A percentile compares a stretch with the other conserved stretches of the same genome.
These are phyloP conservation scores for Trichosporon faecale DNA, from an alignment of 1,284 basidiomycete genomes.

Conservation along the genomic window DNA sequence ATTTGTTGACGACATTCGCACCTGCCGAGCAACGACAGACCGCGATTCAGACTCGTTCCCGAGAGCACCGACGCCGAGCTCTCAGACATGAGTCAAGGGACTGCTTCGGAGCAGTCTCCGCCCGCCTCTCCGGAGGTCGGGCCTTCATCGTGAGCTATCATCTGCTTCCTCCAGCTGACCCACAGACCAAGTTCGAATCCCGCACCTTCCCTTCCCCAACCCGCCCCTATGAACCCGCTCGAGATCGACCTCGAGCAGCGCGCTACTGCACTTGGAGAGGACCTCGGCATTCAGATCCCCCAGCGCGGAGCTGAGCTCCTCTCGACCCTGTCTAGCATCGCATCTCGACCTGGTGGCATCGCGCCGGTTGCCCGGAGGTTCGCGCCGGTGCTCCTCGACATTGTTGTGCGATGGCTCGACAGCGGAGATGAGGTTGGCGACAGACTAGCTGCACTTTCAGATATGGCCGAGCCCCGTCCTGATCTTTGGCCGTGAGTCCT, in stretches of 20 bases:
- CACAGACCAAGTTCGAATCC: slow-evolving; percentile 3
- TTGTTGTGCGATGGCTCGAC: slow-evolving; percentile 45
- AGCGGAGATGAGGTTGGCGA: slow-evolving; percentile 31
- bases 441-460: slow-evolving; percentile 33
- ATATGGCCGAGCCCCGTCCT: slow-evolving; percentile 34
- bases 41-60: slow-evolving; percentile 3
- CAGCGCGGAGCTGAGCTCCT: slow-evolving; percentile 23
- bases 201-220: slow-evolving; percentile 1
- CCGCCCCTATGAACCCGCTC: slow-evolving; percentile 13
- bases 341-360: slow-evolving; percentile 26
- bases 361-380: slow-evolving; percentile 34
- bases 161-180: slow-evolving; percentile 8
- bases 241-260: slow-evolving; percentile 19
- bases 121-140: neutral
- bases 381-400: slow-evolving; percentile 39
- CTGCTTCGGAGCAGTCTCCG: slow-evolving; percentile 9
- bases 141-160: slow-evolving; percentile 12
- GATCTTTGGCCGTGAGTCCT: slow-evolving; percentile 47
- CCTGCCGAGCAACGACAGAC: neutral
- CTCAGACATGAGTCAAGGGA: slow-evolving; percentile 14
- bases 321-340: slow-evolving; percentile 29
- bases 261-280: slow-evolving; percentile 2
- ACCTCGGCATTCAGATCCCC: slow-evolving; percentile 13
- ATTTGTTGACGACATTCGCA: slow-evolving; percentile 15
- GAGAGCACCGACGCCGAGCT: neutral